Conservation (phyloP, 768 basidiomycete genomes). For the Termitomyces sp. region DNA sequence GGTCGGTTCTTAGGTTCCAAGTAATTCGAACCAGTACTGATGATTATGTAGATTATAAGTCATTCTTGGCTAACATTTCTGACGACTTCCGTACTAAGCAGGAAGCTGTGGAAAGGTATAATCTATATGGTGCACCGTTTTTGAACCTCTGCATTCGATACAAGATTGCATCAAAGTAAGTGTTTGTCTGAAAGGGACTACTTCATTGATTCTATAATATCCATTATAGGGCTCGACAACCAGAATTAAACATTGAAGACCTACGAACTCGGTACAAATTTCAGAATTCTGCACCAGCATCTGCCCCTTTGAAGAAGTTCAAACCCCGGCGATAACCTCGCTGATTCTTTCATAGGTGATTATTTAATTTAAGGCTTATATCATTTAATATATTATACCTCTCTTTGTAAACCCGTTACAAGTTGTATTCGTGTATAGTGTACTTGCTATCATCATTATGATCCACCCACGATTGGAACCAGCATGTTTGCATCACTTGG, state of each 20-base stretch:
- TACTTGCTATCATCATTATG: not conserved
- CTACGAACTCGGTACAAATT: slow-evolving; percentile 29
- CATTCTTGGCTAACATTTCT: slow-evolving; percentile 32
- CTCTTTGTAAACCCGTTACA: not conserved
- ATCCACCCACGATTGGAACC: too few relatives aligned
- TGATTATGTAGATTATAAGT: slow-evolving; percentile 24
- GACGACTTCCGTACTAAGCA: slow-evolving; percentile 33
- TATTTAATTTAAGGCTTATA: not conserved
- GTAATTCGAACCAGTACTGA: not conserved
- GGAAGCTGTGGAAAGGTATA: slow-evolving; percentile 33
- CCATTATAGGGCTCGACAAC: not conserved
- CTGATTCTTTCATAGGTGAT: not conserved
- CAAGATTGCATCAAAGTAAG: slow-evolving; percentile 14
- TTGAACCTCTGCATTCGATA: slow-evolving; percentile 31
- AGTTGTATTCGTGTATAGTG: not conserved
- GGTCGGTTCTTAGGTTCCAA: slow-evolving; percentile 22
- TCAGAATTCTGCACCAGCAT: slow-evolving; percentile 11
- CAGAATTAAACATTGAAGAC: slow-evolving; percentile 16
- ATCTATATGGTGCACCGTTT: slow-evolving; percentile 30
- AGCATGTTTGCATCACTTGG: too few relatives aligned
- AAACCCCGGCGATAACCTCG: slow-evolving; percentile 17
- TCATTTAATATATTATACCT: not conserved
- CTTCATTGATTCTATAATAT: not conserved
- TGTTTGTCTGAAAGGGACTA: not conserved
- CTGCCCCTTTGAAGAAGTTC: slow-evolving; percentile 18